phyloP scores from a whole-genome alignment of 495 filamentous ascomycete genomes.

The Annulohypoxylon nitens region DNA sequence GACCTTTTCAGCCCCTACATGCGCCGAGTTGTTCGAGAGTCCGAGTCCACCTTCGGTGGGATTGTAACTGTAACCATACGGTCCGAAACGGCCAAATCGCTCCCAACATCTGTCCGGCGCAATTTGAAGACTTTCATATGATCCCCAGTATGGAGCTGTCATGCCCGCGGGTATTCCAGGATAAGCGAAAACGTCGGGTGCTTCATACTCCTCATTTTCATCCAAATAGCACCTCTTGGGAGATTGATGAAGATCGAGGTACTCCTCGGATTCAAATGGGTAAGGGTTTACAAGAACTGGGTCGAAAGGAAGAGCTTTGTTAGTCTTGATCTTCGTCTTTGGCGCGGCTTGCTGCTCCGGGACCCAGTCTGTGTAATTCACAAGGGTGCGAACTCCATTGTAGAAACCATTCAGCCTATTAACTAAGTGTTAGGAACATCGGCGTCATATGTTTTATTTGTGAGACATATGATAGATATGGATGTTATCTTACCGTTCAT shows the following conservation, averaged over 20 bases:
- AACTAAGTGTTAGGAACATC: slow-evolving; percentile 25
- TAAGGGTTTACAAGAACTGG: slow-evolving; percentile 74
- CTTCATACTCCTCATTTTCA: slow-evolving; percentile 62
- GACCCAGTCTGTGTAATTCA: slow-evolving; percentile 67
- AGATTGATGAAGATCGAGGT: slow-evolving; percentile 68
- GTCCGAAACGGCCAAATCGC: slow-evolving; percentile 81
- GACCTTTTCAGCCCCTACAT: slow-evolving; percentile 73
- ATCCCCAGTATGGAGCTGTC: slow-evolving; percentile 80
- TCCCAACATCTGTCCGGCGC: slow-evolving; percentile 86
- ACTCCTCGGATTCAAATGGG: slow-evolving; percentile 67
- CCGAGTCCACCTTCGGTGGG: slow-evolving; percentile 78
- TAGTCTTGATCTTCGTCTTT: slow-evolving; percentile 42
- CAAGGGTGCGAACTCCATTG: slow-evolving; percentile 74
- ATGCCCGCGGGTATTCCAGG: slow-evolving; percentile 76
- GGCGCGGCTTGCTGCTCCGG: slow-evolving; percentile 71
- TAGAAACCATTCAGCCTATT: slow-evolving; percentile 73
- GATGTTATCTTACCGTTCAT: slow-evolving; percentile 37
- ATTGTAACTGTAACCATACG: slow-evolving; percentile 88
- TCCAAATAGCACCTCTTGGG: slow-evolving; percentile 79
- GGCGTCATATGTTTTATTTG: slow-evolving; percentile 1
- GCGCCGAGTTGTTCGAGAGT: slow-evolving; percentile 74
- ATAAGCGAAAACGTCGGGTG: slow-evolving; percentile 74
- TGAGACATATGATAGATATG: slow-evolving; percentile 9
- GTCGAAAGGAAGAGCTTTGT: slow-evolving; percentile 53
- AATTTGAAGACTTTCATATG: slow-evolving; percentile 75